Evolutionary conservation across 352 stramenopile species (phyloP), one percentile per base, ranked within the genome.

Genomic region (Phytopythium oedochilum): DNA sequence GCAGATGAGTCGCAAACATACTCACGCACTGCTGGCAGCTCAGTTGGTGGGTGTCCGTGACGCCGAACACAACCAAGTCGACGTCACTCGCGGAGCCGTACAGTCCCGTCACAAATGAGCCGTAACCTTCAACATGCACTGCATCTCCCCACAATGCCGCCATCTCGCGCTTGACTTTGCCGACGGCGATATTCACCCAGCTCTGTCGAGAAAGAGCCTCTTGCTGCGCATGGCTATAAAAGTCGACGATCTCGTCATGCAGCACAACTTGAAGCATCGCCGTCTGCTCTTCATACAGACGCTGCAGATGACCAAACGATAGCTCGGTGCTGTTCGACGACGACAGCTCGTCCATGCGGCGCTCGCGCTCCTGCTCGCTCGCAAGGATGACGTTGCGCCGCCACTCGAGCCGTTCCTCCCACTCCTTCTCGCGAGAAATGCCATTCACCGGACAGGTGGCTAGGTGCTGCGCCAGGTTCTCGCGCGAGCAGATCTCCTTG

Each of bases 271-370:
- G 82, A 70, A 92, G 79, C 70, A 79, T 83, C 10, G 73, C 69
- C 0, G 78, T 90, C 45, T 93, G 83, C 60, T 89, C 79, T 66
- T 90, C 80, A 48, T 93, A 91, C 23, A 93, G 62, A n/a, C 71
- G 64, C 59, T 93, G 83, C 17, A 93, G 54, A 46, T 88, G 83
- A 0, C 66, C 68, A 55, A 87, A 86, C 18, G 80, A 86, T 20
- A 90, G 68, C 52, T 70, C 59, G 53, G 29, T 52, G 52, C 22
- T 22, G 53, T 31, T 60, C 25, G 38, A 53, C 42, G 49, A 38
- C 42, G 63, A 57, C 35, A 64, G 55, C 26, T 93, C 80, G 23
- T 89, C 65, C 40, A 94, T 88, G 8, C 81, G 73, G 2, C 84
- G 75, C 48, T 71, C 71, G 1, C 84, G 81, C 46, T 94, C 84